Evolutionary conservation across 306 rosid genomes (phyloP).

Genomic region (Crataegus laevigata): DNA sequence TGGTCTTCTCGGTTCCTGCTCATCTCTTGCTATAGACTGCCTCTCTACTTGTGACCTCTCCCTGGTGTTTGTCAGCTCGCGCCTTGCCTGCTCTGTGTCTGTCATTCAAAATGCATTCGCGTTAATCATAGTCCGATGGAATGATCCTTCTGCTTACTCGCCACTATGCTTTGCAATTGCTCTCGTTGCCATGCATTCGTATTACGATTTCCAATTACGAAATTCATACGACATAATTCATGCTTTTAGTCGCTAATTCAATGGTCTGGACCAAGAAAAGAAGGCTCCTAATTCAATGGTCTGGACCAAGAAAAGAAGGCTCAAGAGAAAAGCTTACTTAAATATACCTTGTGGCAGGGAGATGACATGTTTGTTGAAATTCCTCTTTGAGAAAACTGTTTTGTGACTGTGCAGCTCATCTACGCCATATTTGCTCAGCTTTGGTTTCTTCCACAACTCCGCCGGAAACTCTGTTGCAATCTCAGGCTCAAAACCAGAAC

Average conservation of each 20-base stretch:
- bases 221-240: no score
- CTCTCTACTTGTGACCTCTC: constrained; percentile 14
- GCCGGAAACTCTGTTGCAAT: constrained; percentile 55
- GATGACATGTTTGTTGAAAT: background rate
- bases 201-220: no score
- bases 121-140: background rate
- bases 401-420: constrained; percentile 5
- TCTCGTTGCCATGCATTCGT: background rate
- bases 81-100: constrained; percentile 20
- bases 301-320: background rate
- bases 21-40: background rate
- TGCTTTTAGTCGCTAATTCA: no score
- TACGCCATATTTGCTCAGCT: constrained; percentile 16
- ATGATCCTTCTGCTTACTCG: background rate
- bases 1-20: constrained; percentile 8
- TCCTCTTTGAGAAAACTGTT: constrained; percentile 28
- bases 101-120: constrained; percentile 2
- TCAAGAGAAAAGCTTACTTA: background rate
- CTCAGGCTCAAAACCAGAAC: constrained; percentile 35
- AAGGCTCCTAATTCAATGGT: background rate
- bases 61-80: constrained; percentile 3
- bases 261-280: background rate
- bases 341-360: constrained; percentile 30
- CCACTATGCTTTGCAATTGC: background rate
- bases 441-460: constrained; percentile 40